Conservation (phyloP, 2,329 filamentous ascomycete species). For the Cordyceps sp. region DNA sequence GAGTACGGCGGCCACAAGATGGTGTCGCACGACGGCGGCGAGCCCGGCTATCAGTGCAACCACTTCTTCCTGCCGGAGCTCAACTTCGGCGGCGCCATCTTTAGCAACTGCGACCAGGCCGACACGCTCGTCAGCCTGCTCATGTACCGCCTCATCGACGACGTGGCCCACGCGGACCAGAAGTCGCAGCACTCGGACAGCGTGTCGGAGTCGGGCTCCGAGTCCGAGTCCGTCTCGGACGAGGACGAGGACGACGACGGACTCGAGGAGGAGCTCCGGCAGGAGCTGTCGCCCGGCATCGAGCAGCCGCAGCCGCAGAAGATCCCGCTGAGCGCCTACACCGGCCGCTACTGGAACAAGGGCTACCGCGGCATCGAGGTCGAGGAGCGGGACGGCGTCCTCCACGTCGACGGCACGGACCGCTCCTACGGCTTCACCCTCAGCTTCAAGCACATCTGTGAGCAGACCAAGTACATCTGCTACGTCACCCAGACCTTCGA, state of each 20-base stretch:
- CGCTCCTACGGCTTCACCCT: conserved; percentile 11
- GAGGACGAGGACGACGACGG: background rate
- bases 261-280: conserved; percentile 1
- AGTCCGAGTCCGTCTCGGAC: background rate
- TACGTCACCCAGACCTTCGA: conserved; percentile 1
- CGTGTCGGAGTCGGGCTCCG: conserved; percentile 1
- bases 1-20: conserved; percentile 8
- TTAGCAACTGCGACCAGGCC: conserved; percentile 8
- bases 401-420: conserved; percentile 11
- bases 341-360: conserved; percentile 8
- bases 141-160: conserved; percentile 7
- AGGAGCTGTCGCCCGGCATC: conserved; percentile 2
- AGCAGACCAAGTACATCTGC: conserved; percentile 5
- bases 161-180: background rate
- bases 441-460: conserved; percentile 5
- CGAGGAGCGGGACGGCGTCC: conserved; percentile 4
- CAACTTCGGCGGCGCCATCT: conserved; percentile 9
- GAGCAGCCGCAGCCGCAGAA: conserved; percentile 1
- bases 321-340: conserved; percentile 5
- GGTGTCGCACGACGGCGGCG: conserved; percentile 9
- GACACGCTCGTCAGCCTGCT: conserved; percentile 7
- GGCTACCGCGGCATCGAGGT: conserved; percentile 11
- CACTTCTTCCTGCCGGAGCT: conserved; percentile 11
- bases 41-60: conserved; percentile 9
- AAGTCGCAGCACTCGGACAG: background rate